Evolutionary conservation across 2,329 filamentous ascomycete species (phyloP), one percentile per base, ranked within the genome.

Genomic region (Albophoma yamanashiensis): DNA sequence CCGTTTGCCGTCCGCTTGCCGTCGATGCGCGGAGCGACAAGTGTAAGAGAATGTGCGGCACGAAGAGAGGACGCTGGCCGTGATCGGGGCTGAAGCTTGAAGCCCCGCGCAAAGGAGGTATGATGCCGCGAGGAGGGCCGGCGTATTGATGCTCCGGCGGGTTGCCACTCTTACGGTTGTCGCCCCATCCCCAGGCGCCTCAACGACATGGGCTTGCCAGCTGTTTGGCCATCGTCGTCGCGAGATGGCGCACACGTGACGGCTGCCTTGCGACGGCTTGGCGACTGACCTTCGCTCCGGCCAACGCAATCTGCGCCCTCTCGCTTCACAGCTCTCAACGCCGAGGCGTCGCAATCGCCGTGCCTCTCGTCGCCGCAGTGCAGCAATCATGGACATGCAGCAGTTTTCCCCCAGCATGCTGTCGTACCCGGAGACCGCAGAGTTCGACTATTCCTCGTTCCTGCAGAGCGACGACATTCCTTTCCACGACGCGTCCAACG

Each of bases 361-460:
- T 2, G 15, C 39, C 7, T 45, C 17, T n/a, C 36, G 22, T 22
- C 36, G 25, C 55, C 17, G 27, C 55, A 1, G 39, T 4, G 17
- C 55, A 39, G 11, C 40, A 14, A 9, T 22, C 50, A 74, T 74
- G 72, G 69, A 73, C 57, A 59, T 72, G 58, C 66, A 68, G 25
- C 62, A 63, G 1, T 67, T 71, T 55, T 59, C 67, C 2, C 42
- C 66, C 1, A 68, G 63, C 40, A 66, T 73, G 40, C 64, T 76
- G 34, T 61, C 67, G 36, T 69, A 72, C 57, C 61, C 66, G 8
- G 68, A 69, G 6, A 66, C 69, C n/a, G 47, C 66, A 6, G 66
- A 74, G 17, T 76, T 77, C 55, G 75, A 76, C 65, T 77, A 77
- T 53, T 67, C 66, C 11, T 68, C 69, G 53, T 77, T 76, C 58